phyloP scores from a whole-genome alignment of 2,329 filamentous ascomycete genomes.

The Paraphoma chrysanthemicola region DNA sequence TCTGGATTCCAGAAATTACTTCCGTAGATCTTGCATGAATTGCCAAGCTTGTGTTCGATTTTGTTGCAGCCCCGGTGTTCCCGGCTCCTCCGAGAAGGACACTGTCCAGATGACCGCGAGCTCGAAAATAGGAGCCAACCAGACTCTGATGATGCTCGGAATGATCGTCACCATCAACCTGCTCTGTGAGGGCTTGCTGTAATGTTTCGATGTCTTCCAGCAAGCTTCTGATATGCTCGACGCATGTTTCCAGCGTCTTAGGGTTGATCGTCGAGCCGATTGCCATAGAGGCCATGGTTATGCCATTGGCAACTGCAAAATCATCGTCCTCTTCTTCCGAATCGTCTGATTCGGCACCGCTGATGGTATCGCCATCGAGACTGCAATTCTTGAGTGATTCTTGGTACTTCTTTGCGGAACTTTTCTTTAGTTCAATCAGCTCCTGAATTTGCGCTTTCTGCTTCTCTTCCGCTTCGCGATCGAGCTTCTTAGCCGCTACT shows the following conservation, averaged over 20 bases:
- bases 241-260: constrained; percentile 28
- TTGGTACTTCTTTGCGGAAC: constrained; percentile 31
- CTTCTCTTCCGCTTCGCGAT: constrained; percentile 29
- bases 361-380: constrained; percentile 20
- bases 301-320: not conserved
- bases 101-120: constrained; percentile 22
- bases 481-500: constrained; percentile 30
- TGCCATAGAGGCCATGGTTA: constrained; percentile 10
- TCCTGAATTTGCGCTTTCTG: constrained; percentile 36
- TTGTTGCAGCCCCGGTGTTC: not conserved
- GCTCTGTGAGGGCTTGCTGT: constrained; percentile 42
- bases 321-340: constrained; percentile 1
- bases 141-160: constrained; percentile 33
- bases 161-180: constrained; percentile 48
- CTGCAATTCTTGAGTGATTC: constrained; percentile 29
- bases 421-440: constrained; percentile 30
- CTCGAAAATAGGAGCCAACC: constrained; percentile 33
- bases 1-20: not conserved
- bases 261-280: constrained; percentile 28
- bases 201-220: constrained; percentile 29
- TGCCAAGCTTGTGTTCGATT: not conserved
- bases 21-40: not conserved
- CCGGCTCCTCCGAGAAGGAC: constrained; percentile 14
- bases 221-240: constrained; percentile 29
- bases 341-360: not conserved